Base-by-base conservation (phyloP, 305 asterid genomes). In the Withania somnifera region DNA sequence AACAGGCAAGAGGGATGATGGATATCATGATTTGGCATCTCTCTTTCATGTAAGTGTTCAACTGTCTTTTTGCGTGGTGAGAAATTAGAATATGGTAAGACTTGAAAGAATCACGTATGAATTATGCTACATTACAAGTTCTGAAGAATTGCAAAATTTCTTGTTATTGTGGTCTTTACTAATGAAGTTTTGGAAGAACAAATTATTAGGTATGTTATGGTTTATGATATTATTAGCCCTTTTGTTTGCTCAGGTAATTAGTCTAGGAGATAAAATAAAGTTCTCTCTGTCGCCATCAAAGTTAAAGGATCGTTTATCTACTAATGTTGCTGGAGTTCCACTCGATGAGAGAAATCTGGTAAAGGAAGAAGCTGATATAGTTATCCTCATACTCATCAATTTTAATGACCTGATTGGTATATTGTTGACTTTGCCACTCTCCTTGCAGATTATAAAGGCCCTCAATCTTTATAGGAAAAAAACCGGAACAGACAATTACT, bases 1-100 rank as follows among this genome's bases (percentile, higher is more conserved):
- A 67, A 97, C 98, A 7, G 93, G 91, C 80, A 91, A 92, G 80
- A 87, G 99, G 87, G 91, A 85, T 7, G 98, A 94, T 63, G 98
- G 98, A 6, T 97, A 84, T 90, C 99, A 97, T 84, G 98, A 97
- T 84, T 87, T 97, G 90, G 99, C 99, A 5, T 97, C 99, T 28
- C 98, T 97, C 81, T 97, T 97, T 89, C 99, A 89, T 81, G 91
- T 82, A 88, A 80, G 86, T 68, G 36, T 11, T 56, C 63, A 11
- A 14, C 24, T 40, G 20, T 10, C 45, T 34, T 52, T 42, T 69
- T 42, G 13, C 36, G 30, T 28, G 7, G 47, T 45, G 14, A 69
- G 58, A 5, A 64, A 32, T 30, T 8, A 38, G 28, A 57, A 30
- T 28, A 56, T 24, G 5, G 66, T 42, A 73, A 77, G 10, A 9